phyloP scores from a whole-genome alignment of 75 land plant genomes.

The Cunninghamia lanceolata region DNA sequence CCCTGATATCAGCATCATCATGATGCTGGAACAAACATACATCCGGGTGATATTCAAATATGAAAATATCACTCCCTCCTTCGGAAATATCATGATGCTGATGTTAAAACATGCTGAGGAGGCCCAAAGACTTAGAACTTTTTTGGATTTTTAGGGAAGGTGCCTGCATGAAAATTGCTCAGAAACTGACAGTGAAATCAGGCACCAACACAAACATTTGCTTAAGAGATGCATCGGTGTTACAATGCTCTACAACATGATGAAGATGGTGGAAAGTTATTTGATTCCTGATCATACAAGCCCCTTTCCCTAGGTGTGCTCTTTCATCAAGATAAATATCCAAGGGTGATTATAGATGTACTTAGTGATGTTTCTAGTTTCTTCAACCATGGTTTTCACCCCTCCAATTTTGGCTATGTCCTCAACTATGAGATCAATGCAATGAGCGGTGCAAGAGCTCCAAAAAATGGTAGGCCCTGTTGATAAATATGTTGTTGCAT shows the following conservation, averaged over 20 bases:
- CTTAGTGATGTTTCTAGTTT: slow-evolving; percentile 39
- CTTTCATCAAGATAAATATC: slow-evolving; percentile 42
- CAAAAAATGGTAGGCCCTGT: slow-evolving; percentile 51
- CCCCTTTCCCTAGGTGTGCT: slow-evolving; percentile 37
- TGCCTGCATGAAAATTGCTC: too few species aligned
- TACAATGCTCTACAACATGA: slow-evolving; percentile 31
- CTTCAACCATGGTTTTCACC: slow-evolving; percentile 28
- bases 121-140: too few species aligned
- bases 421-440: slow-evolving; percentile 50
- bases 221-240: slow-evolving; percentile 11
- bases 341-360: slow-evolving; percentile 38
- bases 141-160: too few species aligned
- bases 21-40: too few species aligned
- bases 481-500: slow-evolving; percentile 22
- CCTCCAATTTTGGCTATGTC: slow-evolving; percentile 39
- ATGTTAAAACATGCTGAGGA: too few species aligned
- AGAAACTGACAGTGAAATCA: too few species aligned
- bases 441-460: slow-evolving; percentile 34
- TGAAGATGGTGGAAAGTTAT: slow-evolving; percentile 28
- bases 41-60: too few species aligned
- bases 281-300: slow-evolving; percentile 12
- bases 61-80: too few species aligned
- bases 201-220: background rate
- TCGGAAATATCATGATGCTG: too few species aligned
- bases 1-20: too few species aligned